Percentiles rank a stretch among this genome's conserved stretches.
phyloP scores from a whole-genome alignment of 192 early-diverging fungal species.

The Rhizoclosmatium globosum region DNA sequence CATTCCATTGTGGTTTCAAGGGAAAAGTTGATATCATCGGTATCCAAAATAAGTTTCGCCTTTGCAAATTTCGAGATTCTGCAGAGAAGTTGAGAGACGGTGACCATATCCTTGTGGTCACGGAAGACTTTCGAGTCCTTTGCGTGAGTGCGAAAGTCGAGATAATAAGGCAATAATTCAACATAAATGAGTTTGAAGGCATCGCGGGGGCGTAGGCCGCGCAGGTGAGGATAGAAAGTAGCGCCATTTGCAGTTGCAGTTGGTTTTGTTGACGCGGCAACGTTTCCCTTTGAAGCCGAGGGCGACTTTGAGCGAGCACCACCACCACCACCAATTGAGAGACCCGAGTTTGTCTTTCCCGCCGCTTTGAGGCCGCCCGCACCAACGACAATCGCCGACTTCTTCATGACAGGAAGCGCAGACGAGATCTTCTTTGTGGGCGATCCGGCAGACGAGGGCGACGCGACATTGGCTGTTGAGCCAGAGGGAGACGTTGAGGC shows the following conservation, averaged over 20 bases:
- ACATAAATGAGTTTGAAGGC: slow-evolving; percentile 69
- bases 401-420: slow-evolving; percentile 46
- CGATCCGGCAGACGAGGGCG: background rate
- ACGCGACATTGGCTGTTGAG: background rate
- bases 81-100: slow-evolving; percentile 69
- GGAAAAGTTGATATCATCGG: slow-evolving; percentile 65
- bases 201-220: slow-evolving; percentile 63
- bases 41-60: slow-evolving; percentile 64
- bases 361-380: slow-evolving; percentile 60
- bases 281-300: slow-evolving; percentile 30
- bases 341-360: slow-evolving; percentile 26
- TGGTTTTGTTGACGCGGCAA: slow-evolving; percentile 34
- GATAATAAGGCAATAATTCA: slow-evolving; percentile 73
- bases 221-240: slow-evolving; percentile 57
- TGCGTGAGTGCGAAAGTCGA: slow-evolving; percentile 69
- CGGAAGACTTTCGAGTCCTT: slow-evolving; percentile 75
- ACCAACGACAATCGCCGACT: slow-evolving; percentile 52
- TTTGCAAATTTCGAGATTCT: slow-evolving; percentile 61
- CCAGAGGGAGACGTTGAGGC: background rate
- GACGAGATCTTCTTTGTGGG: slow-evolving; percentile 43
- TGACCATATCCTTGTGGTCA: slow-evolving; percentile 70
- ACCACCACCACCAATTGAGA: slow-evolving; percentile 8
- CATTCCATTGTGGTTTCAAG: slow-evolving; percentile 78
- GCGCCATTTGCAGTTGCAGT: slow-evolving; percentile 35
- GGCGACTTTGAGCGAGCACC: slow-evolving; percentile 14